Percentiles rank a stretch among this genome's conserved stretches.
Conservation (phyloP, 345 rosid species). For the Camelina sativa region DNA sequence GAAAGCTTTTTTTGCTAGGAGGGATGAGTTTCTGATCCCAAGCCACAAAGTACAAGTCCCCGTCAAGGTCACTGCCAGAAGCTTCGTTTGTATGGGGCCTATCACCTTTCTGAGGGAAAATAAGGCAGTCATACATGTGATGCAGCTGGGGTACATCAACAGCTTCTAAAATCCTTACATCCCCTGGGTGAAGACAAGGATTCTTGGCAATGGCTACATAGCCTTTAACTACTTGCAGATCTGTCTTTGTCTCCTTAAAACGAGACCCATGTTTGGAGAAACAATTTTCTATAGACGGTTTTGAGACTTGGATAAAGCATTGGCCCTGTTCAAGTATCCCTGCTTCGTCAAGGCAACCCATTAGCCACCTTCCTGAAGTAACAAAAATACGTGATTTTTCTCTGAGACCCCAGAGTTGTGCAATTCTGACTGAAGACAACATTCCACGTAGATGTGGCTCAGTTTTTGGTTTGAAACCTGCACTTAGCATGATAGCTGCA, state of each 20-base stretch:
- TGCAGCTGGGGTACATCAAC: constrained; percentile 75
- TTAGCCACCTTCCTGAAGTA: constrained; percentile 81
- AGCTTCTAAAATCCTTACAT: constrained; percentile 85
- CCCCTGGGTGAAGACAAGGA: constrained; percentile 97
- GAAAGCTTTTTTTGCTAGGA: constrained; percentile 69
- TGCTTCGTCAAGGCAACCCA: constrained; percentile 91
- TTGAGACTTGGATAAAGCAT: constrained; percentile 88
- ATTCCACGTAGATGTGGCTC: constrained; percentile 91
- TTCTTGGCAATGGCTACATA: constrained; percentile 79
- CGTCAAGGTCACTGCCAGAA: constrained; percentile 98
- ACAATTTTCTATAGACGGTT: constrained; percentile 69
- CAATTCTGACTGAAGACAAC: constrained; percentile 83
- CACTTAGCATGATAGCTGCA: constrained; percentile 92
- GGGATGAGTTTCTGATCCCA: constrained; percentile 94
- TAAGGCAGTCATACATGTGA: constrained; percentile 82
- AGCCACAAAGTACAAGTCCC: constrained; percentile 86
- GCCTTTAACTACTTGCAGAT: constrained; percentile 66
- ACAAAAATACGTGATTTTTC: constrained; percentile 90
- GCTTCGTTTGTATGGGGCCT: constrained; percentile 92
- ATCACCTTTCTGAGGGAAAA: constrained; percentile 90
- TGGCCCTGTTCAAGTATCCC: constrained; percentile 86
- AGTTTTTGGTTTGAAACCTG: constrained; percentile 73
- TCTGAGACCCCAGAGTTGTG: constrained; percentile 84
- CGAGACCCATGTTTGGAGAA: constrained; percentile 80
- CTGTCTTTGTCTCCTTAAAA: constrained; percentile 58